Base-by-base conservation (phyloP, 164 flowering plant genomes). In the Aristolochia contorta region DNA sequence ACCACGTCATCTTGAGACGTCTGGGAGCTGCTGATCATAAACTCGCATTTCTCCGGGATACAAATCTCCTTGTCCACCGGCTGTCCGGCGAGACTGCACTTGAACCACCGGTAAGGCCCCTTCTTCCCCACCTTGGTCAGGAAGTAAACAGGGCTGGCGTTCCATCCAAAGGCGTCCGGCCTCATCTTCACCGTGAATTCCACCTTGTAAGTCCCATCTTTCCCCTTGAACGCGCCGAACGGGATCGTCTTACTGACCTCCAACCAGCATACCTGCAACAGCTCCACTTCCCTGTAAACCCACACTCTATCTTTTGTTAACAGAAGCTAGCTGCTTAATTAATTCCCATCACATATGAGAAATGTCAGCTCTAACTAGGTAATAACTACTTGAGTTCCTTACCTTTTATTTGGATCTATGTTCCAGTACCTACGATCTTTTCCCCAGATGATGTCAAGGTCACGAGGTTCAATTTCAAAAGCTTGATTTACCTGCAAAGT, bases 81-180 rank as follows among this genome's bases (percentile, higher is more conserved):
- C 30, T 27, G 30, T 2, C 54, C 51, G 5, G 37, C 3, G 1
- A 61, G 14, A 18, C 33, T 47, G 0, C 67, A 57, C 16, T 27
- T 67, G 49, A n/a, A 50, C 72, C 67, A 59, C 0, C 0, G 23
- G 59, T 68, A 67, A 6, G 23, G 60, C 6, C 75, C 75, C 9
- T 58, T 68, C 60, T 51, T 65, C 57, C 63, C 72, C 0, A 69
- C 58, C 66, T 75, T 78, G 0, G 77, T 74, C 77, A 73, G 71
- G 46, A 78, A 0, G 32, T 43, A 65, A 15, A 75, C 62, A 0
- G 73, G 70, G n/a, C n/a, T 47, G 0, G 43, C 60, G 0, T 6
- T 57, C 82, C 79, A 78, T 0, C 82, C 82, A 21, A 67, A 73
- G 4, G 72, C 79, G 33, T 69, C 75, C 0, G 63, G n/a, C 16